These are phyloP conservation scores for Picocystis salinarum DNA, from an alignment of 139 green algal genomes.

Conservation along the genomic window DNA sequence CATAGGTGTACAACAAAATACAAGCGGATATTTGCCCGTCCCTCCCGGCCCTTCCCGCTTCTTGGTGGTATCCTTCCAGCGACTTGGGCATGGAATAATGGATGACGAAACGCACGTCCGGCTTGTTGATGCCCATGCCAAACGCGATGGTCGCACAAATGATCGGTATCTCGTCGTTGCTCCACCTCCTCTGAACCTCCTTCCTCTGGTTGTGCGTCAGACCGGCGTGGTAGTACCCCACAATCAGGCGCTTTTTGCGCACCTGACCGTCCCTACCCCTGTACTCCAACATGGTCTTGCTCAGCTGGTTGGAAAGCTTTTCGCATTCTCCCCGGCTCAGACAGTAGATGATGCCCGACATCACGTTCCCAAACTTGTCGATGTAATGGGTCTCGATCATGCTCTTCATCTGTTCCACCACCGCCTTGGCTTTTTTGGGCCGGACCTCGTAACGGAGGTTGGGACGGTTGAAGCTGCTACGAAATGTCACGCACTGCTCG, in stretches of 20 bases:
- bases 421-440: conserved; percentile 43
- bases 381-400: conserved; percentile 30
- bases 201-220: conserved; percentile 55
- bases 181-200: conserved; percentile 60
- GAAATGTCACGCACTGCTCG: conserved; percentile 47
- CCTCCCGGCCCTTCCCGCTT: conserved; percentile 59
- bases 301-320: conserved; percentile 37
- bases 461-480: conserved; percentile 75
- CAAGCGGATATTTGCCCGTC: conserved; percentile 46
- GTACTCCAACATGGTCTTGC: conserved; percentile 1
- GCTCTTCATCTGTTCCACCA: conserved; percentile 1
- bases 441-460: conserved; percentile 78
- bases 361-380: conserved; percentile 14
- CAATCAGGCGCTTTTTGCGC: conserved; percentile 20
- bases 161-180: conserved; percentile 17
- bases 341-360: conserved; percentile 90
- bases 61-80: conserved; percentile 70
- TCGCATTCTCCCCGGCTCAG: conserved; percentile 58
- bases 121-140: conserved; percentile 55
- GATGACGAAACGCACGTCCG: conserved; percentile 72
- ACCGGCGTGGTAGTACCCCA: conserved; percentile 67
- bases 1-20: conserved; percentile 48
- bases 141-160: conserved; percentile 73
- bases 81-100: conserved; percentile 76
- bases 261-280: no score